These are phyloP conservation scores for Flaveria sonorensis DNA, from an alignment of 129 eudicot species.

Conservation along the genomic window DNA sequence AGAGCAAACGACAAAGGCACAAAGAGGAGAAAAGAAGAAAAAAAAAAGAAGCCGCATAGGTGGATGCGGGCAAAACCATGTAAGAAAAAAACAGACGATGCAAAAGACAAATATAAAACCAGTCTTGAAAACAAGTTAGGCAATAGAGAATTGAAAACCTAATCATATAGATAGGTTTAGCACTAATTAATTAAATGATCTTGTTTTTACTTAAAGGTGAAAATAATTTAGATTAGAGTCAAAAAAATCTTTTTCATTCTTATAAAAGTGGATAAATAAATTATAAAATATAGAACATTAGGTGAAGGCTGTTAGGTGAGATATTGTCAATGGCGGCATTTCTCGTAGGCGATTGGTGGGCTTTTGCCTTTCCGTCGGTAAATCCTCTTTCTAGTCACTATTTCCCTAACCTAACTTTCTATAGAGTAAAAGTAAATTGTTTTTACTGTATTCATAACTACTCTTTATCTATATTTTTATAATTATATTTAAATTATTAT, in stretches of 20 bases:
- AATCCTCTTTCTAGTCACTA: slow-evolving; percentile 11
- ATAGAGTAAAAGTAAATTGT: background rate
- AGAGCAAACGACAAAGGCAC: too few relatives aligned
- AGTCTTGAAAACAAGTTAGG: too few relatives aligned
- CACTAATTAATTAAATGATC: background rate
- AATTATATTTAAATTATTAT: too few relatives aligned
- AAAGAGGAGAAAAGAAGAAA: too few relatives aligned
- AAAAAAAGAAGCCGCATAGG: too few relatives aligned
- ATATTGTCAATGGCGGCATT: slow-evolving; percentile 13
- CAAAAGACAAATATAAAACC: too few relatives aligned
- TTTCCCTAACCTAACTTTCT: background rate
- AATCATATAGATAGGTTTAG: background rate
- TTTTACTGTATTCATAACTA: too few relatives aligned
- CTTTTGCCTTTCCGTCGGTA: slow-evolving; percentile 6
- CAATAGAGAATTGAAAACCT: too few relatives aligned
- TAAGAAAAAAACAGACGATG: too few relatives aligned
- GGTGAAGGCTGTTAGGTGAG: background rate
- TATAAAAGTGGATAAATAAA: background rate
- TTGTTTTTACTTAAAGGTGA: background rate
- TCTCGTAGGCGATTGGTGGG: slow-evolving; percentile 15
- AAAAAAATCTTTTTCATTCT: background rate
- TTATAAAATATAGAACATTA: background rate
- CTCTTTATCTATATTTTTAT: too few relatives aligned
- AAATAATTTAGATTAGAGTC: background rate
- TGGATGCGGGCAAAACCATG: too few relatives aligned